Percentiles rank a stretch among this genome's conserved stretches.
These are phyloP conservation scores for Chlorencoelia australis DNA, from an alignment of 2,329 filamentous ascomycete genomes.

Conservation along the genomic window DNA sequence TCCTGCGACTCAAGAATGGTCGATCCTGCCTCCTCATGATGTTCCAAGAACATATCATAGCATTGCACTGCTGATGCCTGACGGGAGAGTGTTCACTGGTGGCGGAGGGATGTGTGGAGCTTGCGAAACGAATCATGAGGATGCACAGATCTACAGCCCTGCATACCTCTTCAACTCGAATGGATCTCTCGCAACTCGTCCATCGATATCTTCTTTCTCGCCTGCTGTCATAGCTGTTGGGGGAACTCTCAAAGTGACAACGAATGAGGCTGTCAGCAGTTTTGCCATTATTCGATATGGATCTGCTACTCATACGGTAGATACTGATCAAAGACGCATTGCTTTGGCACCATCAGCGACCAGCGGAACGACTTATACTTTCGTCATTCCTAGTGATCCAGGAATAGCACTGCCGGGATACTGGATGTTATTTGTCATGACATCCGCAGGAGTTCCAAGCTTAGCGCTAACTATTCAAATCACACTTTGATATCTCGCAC, in stretches of 20 bases:
- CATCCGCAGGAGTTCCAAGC: constrained; percentile 36
- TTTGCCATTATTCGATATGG: constrained; percentile 40
- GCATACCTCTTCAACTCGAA: constrained; percentile 42
- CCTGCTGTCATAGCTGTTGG: constrained; percentile 26
- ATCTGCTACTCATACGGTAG: constrained; percentile 43
- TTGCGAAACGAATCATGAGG: constrained; percentile 39
- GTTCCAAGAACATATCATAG: constrained; percentile 41
- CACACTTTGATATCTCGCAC: not conserved
- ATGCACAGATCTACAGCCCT: constrained; percentile 45
- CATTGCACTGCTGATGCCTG: constrained; percentile 37
- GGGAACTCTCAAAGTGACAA: constrained; percentile 26
- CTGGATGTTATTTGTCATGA: constrained; percentile 44
- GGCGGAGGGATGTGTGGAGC: constrained; percentile 44
- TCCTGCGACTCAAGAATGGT: constrained; percentile 33
- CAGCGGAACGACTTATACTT: constrained; percentile 27
- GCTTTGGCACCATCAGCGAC: constrained; percentile 28
- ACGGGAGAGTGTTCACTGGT: constrained; percentile 39
- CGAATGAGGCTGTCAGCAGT: constrained; percentile 21
- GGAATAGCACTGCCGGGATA: constrained; percentile 43
- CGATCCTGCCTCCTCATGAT: constrained; percentile 28
- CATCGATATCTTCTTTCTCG: constrained; percentile 31
- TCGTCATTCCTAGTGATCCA: constrained; percentile 36
- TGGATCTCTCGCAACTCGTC: constrained; percentile 32
- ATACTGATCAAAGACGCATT: constrained; percentile 48
- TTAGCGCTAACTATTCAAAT: constrained; percentile 22